Base-by-base conservation (phyloP, 176 grass and related monocot species). In the Triticum monococcum region DNA sequence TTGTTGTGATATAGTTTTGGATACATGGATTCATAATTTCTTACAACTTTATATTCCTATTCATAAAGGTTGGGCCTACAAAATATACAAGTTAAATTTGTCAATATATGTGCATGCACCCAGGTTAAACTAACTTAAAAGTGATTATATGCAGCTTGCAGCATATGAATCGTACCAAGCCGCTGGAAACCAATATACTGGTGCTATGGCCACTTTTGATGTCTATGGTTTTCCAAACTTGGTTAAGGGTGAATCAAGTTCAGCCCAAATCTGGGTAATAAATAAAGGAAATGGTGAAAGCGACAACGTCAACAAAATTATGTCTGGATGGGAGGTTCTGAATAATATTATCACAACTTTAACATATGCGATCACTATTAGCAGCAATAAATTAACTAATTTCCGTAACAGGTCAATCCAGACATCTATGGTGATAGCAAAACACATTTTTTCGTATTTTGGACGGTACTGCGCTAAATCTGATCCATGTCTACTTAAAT, bases 211-310 rank as follows among this genome's bases (percentile, higher is more conserved):
- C 35, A 71, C 68, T 71, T 71, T 71, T 71, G 68, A 71, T 71
- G 68, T 71, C 4, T 40, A 71, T 5, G 35, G 68, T 40, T 71
- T 71, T 71, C 36, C 68, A n/a, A 22, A 71, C 68, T 71, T 71
- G 68, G 20, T 12, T 20, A 71, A 71, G 35, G 36, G 20, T 40
- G 16, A 40, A 71, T 71, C 35, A 23, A 71, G 68, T 71, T 71
- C 68, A 71, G 9, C 68, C 35, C 68, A 71, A 71, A 71, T 71
- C n/a, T 71, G 68, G 68, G 68, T 71, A 71, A 71, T 71, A 71
- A 71, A 71, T 20, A 71, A 71, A 40, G 68, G 35, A 71, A 40
- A 71, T 71, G 35, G 68, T 71, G 68, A 40, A 6, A 23, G 68
- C 38, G 68, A 71, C 35, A n/a, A 40, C 20, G 10, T n/a, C 68